Conservation (phyloP, 495 filamentous ascomycete species). For the Penicillium salamii region DNA sequence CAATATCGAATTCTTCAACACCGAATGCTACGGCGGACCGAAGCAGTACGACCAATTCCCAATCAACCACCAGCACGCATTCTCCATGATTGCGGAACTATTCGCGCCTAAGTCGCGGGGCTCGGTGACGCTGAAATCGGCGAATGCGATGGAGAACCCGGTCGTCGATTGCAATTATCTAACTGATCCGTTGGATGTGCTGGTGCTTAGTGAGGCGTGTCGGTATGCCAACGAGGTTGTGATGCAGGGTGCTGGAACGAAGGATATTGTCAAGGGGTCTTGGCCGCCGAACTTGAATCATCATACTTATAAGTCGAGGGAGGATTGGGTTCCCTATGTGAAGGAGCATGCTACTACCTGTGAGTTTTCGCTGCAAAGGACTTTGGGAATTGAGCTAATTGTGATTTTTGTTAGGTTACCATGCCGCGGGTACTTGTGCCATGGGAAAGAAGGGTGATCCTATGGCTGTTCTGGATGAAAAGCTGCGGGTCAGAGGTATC, state of each 20-base stretch:
- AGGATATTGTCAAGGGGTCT: conserved; percentile 54
- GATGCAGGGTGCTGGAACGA: conserved; percentile 49
- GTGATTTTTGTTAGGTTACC: conserved; percentile 36
- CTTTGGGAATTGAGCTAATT: background rate
- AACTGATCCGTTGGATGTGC: conserved; percentile 44
- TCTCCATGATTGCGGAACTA: conserved; percentile 41
- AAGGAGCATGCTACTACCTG: conserved; percentile 53
- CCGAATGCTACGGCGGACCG: conserved; percentile 52
- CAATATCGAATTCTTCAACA: conserved; percentile 51
- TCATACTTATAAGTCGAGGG: conserved; percentile 43
- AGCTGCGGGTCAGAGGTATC: conserved; percentile 52
- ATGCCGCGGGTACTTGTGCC: conserved; percentile 52
- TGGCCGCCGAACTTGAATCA: conserved; percentile 48
- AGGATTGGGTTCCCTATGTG: conserved; percentile 48
- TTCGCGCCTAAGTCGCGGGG: conserved; percentile 43
- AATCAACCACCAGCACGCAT: conserved; percentile 38
- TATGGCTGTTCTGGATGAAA: conserved; percentile 54
- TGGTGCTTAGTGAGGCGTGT: conserved; percentile 49
- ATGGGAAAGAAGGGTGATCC: conserved; percentile 47
- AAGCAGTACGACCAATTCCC: conserved; percentile 49
- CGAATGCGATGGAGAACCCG: conserved; percentile 38
- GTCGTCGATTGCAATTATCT: conserved; percentile 52
- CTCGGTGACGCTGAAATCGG: conserved; percentile 33
- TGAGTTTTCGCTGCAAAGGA: conserved; percentile 20
- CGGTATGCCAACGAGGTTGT: conserved; percentile 54